Base-by-base conservation (phyloP, 352 stramenopile species). In the Thalassiosira exigua region DNA sequence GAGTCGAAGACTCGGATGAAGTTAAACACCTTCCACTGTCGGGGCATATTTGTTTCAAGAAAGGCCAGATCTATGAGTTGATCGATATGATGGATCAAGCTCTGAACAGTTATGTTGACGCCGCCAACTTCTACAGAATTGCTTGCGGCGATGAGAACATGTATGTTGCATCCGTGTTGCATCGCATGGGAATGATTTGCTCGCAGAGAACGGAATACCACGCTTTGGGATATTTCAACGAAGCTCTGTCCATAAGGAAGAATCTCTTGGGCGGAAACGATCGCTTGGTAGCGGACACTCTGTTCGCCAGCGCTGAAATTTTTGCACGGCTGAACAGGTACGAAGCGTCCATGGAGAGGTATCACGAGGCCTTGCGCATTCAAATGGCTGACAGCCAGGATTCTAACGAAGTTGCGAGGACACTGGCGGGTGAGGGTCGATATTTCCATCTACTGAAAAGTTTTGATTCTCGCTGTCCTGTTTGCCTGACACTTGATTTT, bases 281-380 rank as follows among this genome's bases (percentile, higher is more conserved):
- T 53, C 48, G 27, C n/a, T 66, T 68, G 67, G 62, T 84, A 67
- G 77, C 76, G 30, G 72, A 86, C 3, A 74, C 79, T 7, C 64
- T 86, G 7, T 83, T 75, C 30, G 69, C 26, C 44, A 80, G 70
- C 57, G 81, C 76, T 58, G 58, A 70, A 44, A 69, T 88, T 4
- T 66, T 84, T 64, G 64, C 81, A 33, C 53, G 67, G 30, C 57
- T 82, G 12, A 70, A 78, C 70, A 62, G 69, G 21, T 86, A 86
- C 46, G 73, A 86, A 68, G 68, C 64, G 36, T 78, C 79, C 1
- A 83, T 86, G 73, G 74, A 86, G 58, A 77, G 73, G 58, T 86
- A 78, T 64, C 68, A 86, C 11, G 79, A 83, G 32, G 68, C 73
- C 19, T 75, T 86, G 52, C 61, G 74, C 19, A 86, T 86, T 65